Percentiles rank a stretch among this genome's conserved stretches.
Conservation (phyloP, 306 rosid species). For the Cucurbita moschata region DNA sequence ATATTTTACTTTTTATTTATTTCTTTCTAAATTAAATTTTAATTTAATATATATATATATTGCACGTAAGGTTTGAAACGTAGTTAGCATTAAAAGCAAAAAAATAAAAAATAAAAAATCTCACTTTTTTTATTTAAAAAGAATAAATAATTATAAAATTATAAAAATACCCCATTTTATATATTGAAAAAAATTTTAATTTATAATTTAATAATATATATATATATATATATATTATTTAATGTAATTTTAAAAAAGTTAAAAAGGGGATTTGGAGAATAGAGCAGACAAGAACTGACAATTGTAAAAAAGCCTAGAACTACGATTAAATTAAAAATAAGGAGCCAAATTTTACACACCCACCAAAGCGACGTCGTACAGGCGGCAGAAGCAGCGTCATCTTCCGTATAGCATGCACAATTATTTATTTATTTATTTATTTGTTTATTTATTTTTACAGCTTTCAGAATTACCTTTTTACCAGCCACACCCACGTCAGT, state of each 20-base stretch:
- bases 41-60: background rate
- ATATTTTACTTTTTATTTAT: background rate
- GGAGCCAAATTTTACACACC: background rate
- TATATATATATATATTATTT: too few species aligned
- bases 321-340: background rate
- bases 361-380: constrained; percentile 3
- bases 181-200: background rate
- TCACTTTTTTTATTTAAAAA: background rate
- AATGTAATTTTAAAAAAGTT: too few species aligned
- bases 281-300: background rate
- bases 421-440: background rate
- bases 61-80: constrained; percentile 8
- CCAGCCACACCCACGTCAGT: background rate
- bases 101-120: background rate
- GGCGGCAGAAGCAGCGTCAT: background rate
- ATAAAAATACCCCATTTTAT: background rate
- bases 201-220: background rate
- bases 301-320: background rate
- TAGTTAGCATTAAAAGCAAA: background rate
- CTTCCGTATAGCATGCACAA: background rate
- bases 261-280: background rate
- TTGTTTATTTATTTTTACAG: background rate
- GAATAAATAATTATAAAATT: background rate
- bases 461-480: background rate
- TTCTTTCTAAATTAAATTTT: background rate